These are phyloP conservation scores for Thymus mandschuricus DNA, from an alignment of 257 asterid species.

Conservation along the genomic window DNA sequence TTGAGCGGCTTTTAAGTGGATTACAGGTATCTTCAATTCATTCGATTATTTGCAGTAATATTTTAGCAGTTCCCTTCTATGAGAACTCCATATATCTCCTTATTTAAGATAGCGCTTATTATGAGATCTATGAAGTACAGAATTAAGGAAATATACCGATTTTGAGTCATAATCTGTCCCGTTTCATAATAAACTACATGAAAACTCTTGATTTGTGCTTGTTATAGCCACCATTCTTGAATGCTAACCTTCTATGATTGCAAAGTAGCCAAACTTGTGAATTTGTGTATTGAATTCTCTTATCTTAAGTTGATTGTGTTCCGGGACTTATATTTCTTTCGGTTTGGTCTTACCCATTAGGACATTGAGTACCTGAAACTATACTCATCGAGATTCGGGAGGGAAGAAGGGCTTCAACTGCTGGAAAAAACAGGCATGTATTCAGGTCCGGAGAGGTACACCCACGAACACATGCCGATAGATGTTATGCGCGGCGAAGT, in stretches of 20 bases:
- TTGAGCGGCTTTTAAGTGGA: conserved; percentile 95
- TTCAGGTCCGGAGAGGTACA: conserved; percentile 82
- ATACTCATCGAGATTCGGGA: conserved; percentile 78
- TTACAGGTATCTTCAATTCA: conserved; percentile 64
- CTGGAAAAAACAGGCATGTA: conserved; percentile 90
- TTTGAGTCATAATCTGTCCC: neutral
- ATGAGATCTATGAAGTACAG: conserved; percentile 6
- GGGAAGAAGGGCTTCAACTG: conserved; percentile 81
- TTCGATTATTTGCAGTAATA: conserved; percentile 1
- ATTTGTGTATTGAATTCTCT: neutral
- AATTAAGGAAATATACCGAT: neutral
- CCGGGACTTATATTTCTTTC: too few species aligned
- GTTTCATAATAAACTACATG: too few species aligned
- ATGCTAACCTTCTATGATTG: too few species aligned
- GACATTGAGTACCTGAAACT: conserved; percentile 87
- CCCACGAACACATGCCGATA: conserved; percentile 82
- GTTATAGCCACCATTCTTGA: too few species aligned
- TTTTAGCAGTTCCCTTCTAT: neutral
- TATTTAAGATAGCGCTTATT: neutral
- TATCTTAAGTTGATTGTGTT: too few species aligned
- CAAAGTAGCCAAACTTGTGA: neutral
- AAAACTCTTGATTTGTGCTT: too few species aligned
- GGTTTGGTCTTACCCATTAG: conserved; percentile 31
- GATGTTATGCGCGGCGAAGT: conserved; percentile 92
- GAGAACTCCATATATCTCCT: neutral